Evolutionary conservation across 768 basidiomycete species (phyloP), one percentile per base, ranked within the genome.

Genomic region (Boletus reticulatus): DNA sequence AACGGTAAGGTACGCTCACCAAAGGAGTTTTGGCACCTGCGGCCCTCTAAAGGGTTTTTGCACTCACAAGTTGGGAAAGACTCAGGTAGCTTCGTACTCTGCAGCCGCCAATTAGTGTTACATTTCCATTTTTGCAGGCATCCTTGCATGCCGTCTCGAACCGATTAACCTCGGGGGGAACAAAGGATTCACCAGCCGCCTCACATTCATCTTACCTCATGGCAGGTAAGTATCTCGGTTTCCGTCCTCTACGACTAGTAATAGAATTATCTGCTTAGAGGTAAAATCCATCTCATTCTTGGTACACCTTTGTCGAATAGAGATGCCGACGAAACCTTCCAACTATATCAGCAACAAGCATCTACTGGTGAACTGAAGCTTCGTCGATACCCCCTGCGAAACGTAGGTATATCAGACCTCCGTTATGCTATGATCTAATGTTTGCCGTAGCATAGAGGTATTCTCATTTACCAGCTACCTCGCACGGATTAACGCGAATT

Each of bases 321-420:
- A 16, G 58, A 55, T 29, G 87, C 85, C 1, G 77, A 91, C 58
- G 39, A 65, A 10, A 80, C 89, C 37, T 89, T 92, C 60, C 56
- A 69, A 47, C 67, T 80, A 22, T 93, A 92, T 68, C 90, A 93
- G 67, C 65, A 73, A 29, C 80, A 90, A 62, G 89, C 88, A 10
- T 67, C 70, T 12, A 62, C 73, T 2, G 85, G 85, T 13, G 68
- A 66, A 22, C 66, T 93, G 39, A 74, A 71, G 32, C 89, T 93
- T 68, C 79, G 85, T 49, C 77, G 90, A 55, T 90, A 85, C 80
- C 89, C 89, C 9, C 65, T 92, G 61, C 76, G 82, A 75, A 74
- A 73, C 56, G 90, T 91, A 62, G 72, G 61, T 24, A 48, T 52
- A 36, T 46, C 37, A 38, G 41, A 27, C 24, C 7, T 47, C 19